Base-by-base conservation (phyloP, 805 yeast species). In the Danielia reshetovae region DNA sequence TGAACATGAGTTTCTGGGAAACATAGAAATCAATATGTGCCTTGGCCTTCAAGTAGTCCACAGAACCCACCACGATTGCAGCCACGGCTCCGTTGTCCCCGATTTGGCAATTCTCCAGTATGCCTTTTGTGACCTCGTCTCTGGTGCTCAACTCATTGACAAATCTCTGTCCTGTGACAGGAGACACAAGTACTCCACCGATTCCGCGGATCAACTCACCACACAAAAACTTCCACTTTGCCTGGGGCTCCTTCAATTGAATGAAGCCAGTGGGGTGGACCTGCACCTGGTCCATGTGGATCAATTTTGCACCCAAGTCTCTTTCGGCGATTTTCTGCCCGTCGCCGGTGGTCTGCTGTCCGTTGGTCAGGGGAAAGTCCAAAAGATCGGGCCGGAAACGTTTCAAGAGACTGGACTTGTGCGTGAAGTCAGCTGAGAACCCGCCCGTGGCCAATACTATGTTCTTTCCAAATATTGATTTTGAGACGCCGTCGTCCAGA, bases 261-360 rank as follows among this genome's bases (percentile, higher is more conserved):
- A 77, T 58, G 51, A 76, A 76, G 2, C 82, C 82, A 2, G 82
- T 77, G 27, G 83, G 83, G 48, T 77, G 82, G 8, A 77, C 65
- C 54, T 77, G 84, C 14, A 77, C 57, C 45, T 76, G 71, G 30
- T 74, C 74, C 81, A 77, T 75, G 46, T 76, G 76, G 11, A 75
- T 64, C 40, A 75, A 54, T 7, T 65, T 59, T 6, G 76, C 81
- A 25, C 72, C 72, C 25, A 70, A 47, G 13, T 59, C 65, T 14
- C 55, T 29, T 18, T 56, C 61, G n/a, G 75, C 60, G n/a, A 76
- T 50, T 18, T 59, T 55, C 29, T 72, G 78, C 4, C 82, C 81
- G 49, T 77, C 82, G 13, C 84, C 84, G 0, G 76, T 60, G 1
- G 81, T 75, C 45, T 68, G 73, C 17, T 55, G 55, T 18, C 79